phyloP scores from a whole-genome alignment of 108 stramenopile genomes.

The Stephanodiscus triporus region DNA sequence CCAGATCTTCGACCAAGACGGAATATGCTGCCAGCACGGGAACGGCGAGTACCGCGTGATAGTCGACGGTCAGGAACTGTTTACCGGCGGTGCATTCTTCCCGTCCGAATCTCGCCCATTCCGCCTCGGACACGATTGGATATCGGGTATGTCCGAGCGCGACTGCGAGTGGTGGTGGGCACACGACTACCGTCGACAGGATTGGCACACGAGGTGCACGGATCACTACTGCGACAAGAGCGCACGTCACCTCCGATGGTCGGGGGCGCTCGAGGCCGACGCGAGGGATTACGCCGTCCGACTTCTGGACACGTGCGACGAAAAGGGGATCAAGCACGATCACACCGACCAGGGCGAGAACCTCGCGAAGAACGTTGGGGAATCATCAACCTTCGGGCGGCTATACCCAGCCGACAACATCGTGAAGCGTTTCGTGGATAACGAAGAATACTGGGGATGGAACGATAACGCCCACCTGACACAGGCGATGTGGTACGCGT shows the following conservation, averaged over 20 bases:
- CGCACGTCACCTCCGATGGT: conserved; percentile 25
- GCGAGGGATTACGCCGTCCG: conserved; percentile 15
- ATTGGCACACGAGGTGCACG: conserved; percentile 21
- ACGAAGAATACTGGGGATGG: conserved; percentile 31
- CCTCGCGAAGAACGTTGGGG: conserved; percentile 34
- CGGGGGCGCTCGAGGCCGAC: conserved; percentile 2
- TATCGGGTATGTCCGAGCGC: background rate
- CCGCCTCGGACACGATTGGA: background rate
- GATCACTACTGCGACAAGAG: conserved; percentile 19
- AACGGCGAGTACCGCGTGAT: conserved; percentile 1
- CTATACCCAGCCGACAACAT: conserved; percentile 18
- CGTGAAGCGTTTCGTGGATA: conserved; percentile 28
- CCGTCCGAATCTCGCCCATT: background rate
- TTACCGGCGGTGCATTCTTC: conserved; percentile 1
- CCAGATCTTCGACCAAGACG: conserved; percentile 2
- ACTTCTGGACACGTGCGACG: conserved; percentile 8
- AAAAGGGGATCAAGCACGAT: conserved; percentile 19
- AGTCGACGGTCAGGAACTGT: conserved; percentile 8
- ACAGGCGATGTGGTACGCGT: conserved; percentile 22
- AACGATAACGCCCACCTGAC: conserved; percentile 28
- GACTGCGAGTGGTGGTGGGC: conserved; percentile 22
- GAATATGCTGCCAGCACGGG: conserved; percentile 1
- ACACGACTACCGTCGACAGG: conserved; percentile 16
- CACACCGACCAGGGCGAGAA: conserved; percentile 27
- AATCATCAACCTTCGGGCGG: background rate